Evolutionary conservation across 1,284 basidiomycete species (phyloP).

Genomic region (Boletellus dicymbophilus): DNA sequence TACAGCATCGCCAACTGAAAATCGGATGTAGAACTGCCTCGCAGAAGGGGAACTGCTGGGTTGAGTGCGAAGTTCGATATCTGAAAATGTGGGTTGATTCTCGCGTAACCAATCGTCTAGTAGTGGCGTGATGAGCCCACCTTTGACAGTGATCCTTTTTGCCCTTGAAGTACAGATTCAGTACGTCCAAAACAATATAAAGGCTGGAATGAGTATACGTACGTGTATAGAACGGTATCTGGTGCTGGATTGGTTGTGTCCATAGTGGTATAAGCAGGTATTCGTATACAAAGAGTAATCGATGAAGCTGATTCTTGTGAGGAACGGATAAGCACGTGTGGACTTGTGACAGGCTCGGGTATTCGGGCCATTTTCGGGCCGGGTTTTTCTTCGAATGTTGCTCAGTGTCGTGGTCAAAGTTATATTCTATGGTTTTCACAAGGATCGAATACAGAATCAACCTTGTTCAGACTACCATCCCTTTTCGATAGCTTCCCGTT

Average conservation of each 20-base stretch:
- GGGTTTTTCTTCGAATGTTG: no score
- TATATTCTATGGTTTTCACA: slow-evolving; percentile 66
- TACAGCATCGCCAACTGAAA: slow-evolving; percentile 8
- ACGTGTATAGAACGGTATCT: no score
- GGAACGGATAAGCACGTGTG: no score
- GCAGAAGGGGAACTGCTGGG: no score
- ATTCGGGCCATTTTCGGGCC: no score
- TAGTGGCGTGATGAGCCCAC: slow-evolving; percentile 4
- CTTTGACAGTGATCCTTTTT: slow-evolving; percentile 15
- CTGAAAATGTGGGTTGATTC: slow-evolving; percentile 9
- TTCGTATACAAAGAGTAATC: no score
- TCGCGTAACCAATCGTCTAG: neutral
- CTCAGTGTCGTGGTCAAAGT: no score
- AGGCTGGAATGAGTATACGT: slow-evolving; percentile 9
- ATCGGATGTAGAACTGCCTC: slow-evolving; percentile 13
- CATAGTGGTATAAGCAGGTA: no score
- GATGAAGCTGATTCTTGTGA: no score
- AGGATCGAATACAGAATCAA: slow-evolving; percentile 60
- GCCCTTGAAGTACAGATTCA: slow-evolving; percentile 8
- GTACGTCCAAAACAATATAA: neutral
- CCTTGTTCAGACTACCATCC: slow-evolving; percentile 62
- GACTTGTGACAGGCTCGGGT: no score
- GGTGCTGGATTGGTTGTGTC: no score
- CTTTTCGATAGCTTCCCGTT: slow-evolving; percentile 66
- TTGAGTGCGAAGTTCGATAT: slow-evolving; percentile 15